phyloP scores from a whole-genome alignment of 164 flowering plant genomes.

The Cinnamomum chago region DNA sequence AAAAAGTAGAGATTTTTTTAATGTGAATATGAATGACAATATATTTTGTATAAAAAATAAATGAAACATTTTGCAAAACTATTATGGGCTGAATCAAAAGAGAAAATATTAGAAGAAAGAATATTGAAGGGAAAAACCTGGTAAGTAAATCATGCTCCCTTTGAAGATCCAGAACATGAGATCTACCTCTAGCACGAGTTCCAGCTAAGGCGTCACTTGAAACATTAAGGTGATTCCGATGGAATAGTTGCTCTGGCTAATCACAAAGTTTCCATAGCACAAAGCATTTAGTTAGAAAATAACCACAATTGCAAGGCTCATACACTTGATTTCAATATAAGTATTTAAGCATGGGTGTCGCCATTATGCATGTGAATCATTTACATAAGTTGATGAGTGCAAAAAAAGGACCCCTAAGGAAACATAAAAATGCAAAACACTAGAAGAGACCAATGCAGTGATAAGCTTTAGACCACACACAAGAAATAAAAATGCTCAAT shows the following conservation, averaged over 20 bases:
- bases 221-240: constrained; percentile 52
- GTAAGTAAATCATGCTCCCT: constrained; percentile 71
- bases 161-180: constrained; percentile 56
- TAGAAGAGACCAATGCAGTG: background rate
- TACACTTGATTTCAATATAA: no score
- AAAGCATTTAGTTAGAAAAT: constrained; percentile 20
- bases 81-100: background rate
- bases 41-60: background rate
- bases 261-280: constrained; percentile 25
- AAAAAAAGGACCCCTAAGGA: background rate
- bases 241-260: constrained; percentile 96
- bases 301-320: background rate
- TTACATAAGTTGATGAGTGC: no score
- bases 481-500: no score
- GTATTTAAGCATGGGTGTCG: no score
- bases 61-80: background rate
- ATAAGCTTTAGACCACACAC: background rate
- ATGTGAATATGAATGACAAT: background rate
- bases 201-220: constrained; percentile 95
- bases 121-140: constrained; percentile 39
- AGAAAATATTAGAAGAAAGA: background rate
- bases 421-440: background rate
- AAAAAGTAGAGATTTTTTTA: background rate
- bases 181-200: constrained; percentile 79
- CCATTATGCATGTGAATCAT: no score